phyloP scores from a whole-genome alignment of 129 eudicot species.

The Tagetes patula region DNA sequence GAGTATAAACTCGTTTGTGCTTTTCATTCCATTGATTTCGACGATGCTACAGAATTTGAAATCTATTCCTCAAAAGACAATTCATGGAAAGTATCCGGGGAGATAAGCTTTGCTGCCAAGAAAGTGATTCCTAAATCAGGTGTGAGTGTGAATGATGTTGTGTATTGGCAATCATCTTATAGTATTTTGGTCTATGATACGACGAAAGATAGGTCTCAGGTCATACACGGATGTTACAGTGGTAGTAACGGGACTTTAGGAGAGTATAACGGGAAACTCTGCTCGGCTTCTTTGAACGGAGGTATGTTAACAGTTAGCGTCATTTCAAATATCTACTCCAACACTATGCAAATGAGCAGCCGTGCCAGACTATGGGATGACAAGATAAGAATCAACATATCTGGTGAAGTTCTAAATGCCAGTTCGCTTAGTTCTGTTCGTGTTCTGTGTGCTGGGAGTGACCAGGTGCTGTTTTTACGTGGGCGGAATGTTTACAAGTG shows the following conservation, averaged over 20 bases:
- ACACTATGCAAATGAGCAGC: conserved; percentile 56
- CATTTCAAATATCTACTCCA: conserved; percentile 40
- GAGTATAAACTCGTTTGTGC: conserved; percentile 59
- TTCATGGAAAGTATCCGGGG: conserved; percentile 54
- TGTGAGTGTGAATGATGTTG: conserved; percentile 41
- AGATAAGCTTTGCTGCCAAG: conserved; percentile 43
- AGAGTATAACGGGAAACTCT: conserved; percentile 47
- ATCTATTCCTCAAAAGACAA: conserved; percentile 50
- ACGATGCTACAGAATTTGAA: conserved; percentile 63
- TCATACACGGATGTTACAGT: conserved; percentile 21
- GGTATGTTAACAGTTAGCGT: conserved; percentile 3
- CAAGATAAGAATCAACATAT: conserved; percentile 13
- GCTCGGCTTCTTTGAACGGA: conserved; percentile 29
- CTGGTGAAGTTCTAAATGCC: conserved; percentile 7
- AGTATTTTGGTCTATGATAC: conserved; percentile 49
- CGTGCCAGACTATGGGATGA: conserved; percentile 34
- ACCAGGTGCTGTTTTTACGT: conserved; percentile 20
- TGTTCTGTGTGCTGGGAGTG: conserved; percentile 37
- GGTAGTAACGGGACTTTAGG: conserved; percentile 35
- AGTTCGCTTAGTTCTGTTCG: background rate
- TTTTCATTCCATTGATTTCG: conserved; percentile 56
- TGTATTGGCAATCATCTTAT: conserved; percentile 35
- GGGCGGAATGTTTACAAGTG: conserved; percentile 18
- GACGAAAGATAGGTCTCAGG: conserved; percentile 44
- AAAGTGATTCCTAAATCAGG: conserved; percentile 38